These are phyloP conservation scores for Gaertneriomyces semiglobifer DNA, from an alignment of 192 early-diverging fungal genomes.

Conservation along the genomic window DNA sequence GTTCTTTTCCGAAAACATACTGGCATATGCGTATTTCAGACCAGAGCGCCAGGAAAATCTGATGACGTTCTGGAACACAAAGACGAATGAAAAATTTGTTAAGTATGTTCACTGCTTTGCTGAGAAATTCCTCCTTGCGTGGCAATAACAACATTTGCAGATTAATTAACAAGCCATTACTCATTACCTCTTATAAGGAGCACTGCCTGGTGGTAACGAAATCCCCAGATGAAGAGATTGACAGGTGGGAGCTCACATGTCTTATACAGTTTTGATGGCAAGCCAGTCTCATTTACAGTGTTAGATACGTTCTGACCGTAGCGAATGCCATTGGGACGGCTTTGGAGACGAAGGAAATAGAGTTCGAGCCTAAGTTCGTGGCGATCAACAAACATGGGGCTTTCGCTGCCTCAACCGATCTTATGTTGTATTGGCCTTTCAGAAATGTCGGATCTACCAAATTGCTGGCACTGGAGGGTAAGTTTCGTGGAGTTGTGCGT, in stretches of 20 bases:
- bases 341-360: slow-evolving; percentile 49
- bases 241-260: slow-evolving; percentile 7
- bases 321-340: slow-evolving; percentile 57
- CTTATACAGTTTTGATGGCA: not conserved
- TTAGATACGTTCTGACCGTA: slow-evolving; percentile 46
- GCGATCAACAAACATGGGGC: slow-evolving; percentile 45
- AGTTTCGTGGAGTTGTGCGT: slow-evolving; percentile 4
- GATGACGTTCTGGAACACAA: slow-evolving; percentile 56
- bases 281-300: not conserved
- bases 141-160: slow-evolving; percentile 13
- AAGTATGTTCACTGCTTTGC: slow-evolving; percentile 32
- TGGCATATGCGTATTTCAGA: slow-evolving; percentile 49
- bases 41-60: slow-evolving; percentile 42
- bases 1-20: slow-evolving; percentile 45
- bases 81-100: slow-evolving; percentile 49
- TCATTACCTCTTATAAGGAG: slow-evolving; percentile 44
- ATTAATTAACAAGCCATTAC: slow-evolving; percentile 38
- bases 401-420: slow-evolving; percentile 42
- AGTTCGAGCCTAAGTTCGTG: slow-evolving; percentile 47
- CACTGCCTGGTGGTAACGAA: slow-evolving; percentile 50
- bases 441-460: slow-evolving; percentile 35
- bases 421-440: slow-evolving; percentile 51
- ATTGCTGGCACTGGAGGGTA: slow-evolving; percentile 39
- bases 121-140: not conserved
- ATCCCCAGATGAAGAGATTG: slow-evolving; percentile 29